Percentiles rank a stretch among this genome's conserved stretches.
Evolutionary conservation across 139 green algal species (phyloP).

Genomic region (Chlorella ohadii): DNA sequence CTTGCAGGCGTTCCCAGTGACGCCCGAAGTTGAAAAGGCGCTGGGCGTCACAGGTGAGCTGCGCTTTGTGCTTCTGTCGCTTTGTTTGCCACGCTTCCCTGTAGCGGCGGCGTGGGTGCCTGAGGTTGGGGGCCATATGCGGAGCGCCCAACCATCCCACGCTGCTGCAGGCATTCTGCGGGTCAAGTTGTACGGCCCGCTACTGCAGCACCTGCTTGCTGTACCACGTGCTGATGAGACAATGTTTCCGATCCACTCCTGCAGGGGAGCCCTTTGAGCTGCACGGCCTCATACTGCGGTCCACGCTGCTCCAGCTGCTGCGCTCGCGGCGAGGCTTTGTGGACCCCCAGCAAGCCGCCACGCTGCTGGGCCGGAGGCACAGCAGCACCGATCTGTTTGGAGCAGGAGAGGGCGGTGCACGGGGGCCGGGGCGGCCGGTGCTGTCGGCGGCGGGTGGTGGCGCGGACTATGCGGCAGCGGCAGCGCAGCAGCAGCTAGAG

Average conservation of each 20-base stretch:
- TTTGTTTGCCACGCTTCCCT: too few species aligned
- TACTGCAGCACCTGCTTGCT: neutral
- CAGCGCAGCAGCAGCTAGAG: constrained; percentile 1
- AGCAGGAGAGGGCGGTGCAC: neutral
- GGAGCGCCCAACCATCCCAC: too few species aligned
- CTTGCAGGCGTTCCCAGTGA: constrained; percentile 63
- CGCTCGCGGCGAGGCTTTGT: constrained; percentile 12
- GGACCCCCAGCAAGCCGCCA: neutral
- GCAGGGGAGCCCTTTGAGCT: constrained; percentile 32
- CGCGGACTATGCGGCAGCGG: constrained; percentile 14
- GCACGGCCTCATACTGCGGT: constrained; percentile 21
- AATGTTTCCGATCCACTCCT: too few species aligned
- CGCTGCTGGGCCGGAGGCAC: neutral
- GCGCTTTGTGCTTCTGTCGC: too few species aligned
- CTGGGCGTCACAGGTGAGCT: neutral
- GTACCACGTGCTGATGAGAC: too few species aligned
- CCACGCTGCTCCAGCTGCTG: constrained; percentile 31
- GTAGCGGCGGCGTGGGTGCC: too few species aligned
- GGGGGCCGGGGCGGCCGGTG: neutral
- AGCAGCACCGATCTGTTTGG: neutral
- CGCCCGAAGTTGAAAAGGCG: constrained; percentile 28
- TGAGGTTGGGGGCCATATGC: too few species aligned
- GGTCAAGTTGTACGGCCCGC: too few species aligned
- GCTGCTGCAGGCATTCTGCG: too few species aligned
- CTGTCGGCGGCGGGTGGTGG: neutral